Evolutionary conservation across 495 filamentous ascomycete species (phyloP).

Genomic region (Ascodesmis nigricans): DNA sequence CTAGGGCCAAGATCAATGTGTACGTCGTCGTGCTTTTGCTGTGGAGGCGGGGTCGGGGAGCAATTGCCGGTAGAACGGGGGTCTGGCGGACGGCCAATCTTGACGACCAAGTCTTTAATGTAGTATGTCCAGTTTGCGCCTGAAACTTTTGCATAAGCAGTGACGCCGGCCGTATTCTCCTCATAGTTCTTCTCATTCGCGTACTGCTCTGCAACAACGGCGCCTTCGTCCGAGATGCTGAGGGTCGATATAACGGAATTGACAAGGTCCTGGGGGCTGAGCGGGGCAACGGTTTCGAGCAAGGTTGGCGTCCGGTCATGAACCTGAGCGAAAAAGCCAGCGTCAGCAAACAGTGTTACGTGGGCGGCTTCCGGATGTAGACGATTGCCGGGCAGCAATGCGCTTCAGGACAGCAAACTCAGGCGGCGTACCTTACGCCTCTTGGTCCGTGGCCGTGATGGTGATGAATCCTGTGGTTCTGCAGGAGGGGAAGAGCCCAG

Average conservation of each 20-base stretch:
- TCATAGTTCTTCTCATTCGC: conserved; percentile 47
- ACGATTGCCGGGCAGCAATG: conserved; percentile 19
- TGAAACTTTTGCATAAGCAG: conserved; percentile 83
- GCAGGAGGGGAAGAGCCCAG: conserved; percentile 21
- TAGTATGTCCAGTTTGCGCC: conserved; percentile 90
- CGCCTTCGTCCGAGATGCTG: conserved; percentile 34
- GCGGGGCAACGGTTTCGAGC: conserved; percentile 19
- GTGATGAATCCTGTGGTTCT: conserved; percentile 41
- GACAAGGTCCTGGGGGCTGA: conserved; percentile 30
- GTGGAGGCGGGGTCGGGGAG: conserved; percentile 17
- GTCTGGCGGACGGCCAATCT: conserved; percentile 66
- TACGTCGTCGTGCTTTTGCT: conserved; percentile 27
- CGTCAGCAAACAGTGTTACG: conserved; percentile 5
- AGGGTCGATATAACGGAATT: conserved; percentile 52
- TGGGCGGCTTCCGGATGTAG: conserved; percentile 4
- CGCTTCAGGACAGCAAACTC: conserved; percentile 15
- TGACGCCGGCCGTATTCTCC: conserved; percentile 46
- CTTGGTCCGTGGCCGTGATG: conserved; percentile 48
- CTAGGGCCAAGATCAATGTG: conserved; percentile 86
- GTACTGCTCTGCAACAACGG: conserved; percentile 46
- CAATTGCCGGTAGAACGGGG: conserved; percentile 15
- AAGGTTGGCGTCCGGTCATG: neutral
- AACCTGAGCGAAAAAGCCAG: conserved; percentile 9
- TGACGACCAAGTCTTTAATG: conserved; percentile 53
- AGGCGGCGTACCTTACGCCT: conserved; percentile 42